Conservation (phyloP, 1,284 basidiomycete species). For the Puccinia novopanici region DNA sequence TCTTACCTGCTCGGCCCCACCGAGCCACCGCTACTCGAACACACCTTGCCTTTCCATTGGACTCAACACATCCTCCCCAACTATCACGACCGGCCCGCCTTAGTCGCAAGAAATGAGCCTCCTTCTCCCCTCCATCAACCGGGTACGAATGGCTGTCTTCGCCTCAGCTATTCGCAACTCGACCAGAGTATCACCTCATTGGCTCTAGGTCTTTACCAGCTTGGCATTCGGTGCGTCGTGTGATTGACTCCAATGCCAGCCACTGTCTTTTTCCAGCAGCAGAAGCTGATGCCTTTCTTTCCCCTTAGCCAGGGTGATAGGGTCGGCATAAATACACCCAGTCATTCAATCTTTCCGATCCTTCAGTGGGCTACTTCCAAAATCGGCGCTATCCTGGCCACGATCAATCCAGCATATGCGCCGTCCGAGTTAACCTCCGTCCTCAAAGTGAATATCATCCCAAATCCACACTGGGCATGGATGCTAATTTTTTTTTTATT, state of each 20-base stretch:
- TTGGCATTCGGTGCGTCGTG: conserved; percentile 21
- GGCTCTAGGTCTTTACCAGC: conserved; percentile 22
- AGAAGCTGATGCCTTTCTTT: background rate
- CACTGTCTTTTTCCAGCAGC: too few species aligned
- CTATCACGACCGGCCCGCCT: conserved; percentile 17
- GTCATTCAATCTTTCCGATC: conserved; percentile 21
- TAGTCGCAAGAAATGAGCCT: conserved; percentile 23
- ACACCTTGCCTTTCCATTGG: conserved; percentile 25
- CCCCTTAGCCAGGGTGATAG: conserved; percentile 5
- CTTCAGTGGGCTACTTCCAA: conserved; percentile 39
- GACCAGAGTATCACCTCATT: conserved; percentile 20
- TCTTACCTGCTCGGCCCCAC: background rate
- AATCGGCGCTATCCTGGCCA: conserved; percentile 43
- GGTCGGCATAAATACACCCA: conserved; percentile 19
- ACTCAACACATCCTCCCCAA: conserved; percentile 7
- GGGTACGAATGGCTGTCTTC: conserved; percentile 5
- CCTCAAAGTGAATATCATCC: conserved; percentile 23
- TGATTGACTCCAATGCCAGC: background rate
- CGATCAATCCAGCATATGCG: conserved; percentile 40
- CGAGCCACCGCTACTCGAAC: conserved; percentile 5
- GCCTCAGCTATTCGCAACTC: conserved; percentile 21
- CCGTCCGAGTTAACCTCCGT: conserved; percentile 19
- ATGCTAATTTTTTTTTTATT: background rate
- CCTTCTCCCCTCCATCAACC: background rate
- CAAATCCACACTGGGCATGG: background rate